Evolutionary conservation across 2,329 filamentous ascomycete species (phyloP), one percentile per base, ranked within the genome.

Genomic region (Neonectria hederae): DNA sequence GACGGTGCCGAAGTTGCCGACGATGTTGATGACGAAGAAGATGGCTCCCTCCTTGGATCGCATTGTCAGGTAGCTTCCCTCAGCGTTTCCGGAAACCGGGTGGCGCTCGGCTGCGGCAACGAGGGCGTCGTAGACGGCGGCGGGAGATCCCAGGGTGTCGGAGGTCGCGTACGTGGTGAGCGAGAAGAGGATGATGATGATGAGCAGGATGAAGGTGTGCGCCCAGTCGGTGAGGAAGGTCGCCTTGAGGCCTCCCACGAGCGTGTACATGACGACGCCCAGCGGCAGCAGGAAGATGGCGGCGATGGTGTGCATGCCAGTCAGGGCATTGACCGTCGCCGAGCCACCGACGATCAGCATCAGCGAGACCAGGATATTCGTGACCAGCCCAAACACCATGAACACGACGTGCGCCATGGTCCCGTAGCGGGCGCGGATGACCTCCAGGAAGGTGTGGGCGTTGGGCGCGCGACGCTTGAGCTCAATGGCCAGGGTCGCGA

Each of bases 31-130:
- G 40, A 97, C 89, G 78, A 97, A 97, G 83, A 97, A 97, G 65
- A 96, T 92, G 43, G 88, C 92, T 5, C 94, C 94, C 72, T 95
- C 90, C 4, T 69, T 70, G 1, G 77, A 78, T 14, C 86, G 83
- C 93, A 97, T 97, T 0, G 94, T 97, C 17, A 97, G 81, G 71
- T 97, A 97, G 73, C 90, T 93, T 14, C 94, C 94, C 8, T 89
- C 86, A 0, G 89, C 85, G 76, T 97, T 97, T 9, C 94, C 93
- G 0, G 87, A 85, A 1, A 97, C 91, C 0, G 94, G 94, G 69
- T 96, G 92, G 5, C 80, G 77, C 4, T 84, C 78, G 0, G 92
- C 86, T 0, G 92, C 92, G 49, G 89, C 83, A 0, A 90, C 85
- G 3, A 97, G 83, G 1, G 92, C 84, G 72, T 97, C 93, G 72